These are phyloP conservation scores for Russula lepida DNA, from an alignment of 768 basidiomycete species.

Conservation along the genomic window DNA sequence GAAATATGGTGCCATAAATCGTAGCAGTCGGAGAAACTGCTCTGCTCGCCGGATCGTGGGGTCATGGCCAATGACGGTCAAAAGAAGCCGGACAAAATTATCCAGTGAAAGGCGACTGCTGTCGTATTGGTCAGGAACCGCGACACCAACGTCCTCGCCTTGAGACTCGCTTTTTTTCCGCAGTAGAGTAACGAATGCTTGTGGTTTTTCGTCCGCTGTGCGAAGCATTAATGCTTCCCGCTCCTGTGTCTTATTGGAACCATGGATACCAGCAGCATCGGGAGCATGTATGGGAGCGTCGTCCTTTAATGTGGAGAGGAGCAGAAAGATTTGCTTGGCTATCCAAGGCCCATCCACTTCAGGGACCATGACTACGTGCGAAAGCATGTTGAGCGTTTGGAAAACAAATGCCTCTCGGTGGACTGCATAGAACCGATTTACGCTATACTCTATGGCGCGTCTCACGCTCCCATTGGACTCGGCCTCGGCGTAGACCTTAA, in stretches of 20 bases:
- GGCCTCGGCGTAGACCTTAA: constrained; percentile 62
- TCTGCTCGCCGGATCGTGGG: constrained; percentile 57
- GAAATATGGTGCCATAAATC: constrained; percentile 46
- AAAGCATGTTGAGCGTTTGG: constrained; percentile 57
- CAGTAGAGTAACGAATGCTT: constrained; percentile 53
- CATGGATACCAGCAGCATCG: constrained; percentile 61
- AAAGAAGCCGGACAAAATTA: constrained; percentile 59
- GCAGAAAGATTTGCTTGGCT: constrained; percentile 44
- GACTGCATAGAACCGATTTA: constrained; percentile 63
- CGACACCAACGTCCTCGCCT: constrained; percentile 23
- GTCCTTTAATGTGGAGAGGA: constrained; percentile 50
- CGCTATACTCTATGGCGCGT: constrained; percentile 60
- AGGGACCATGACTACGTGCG: constrained; percentile 44
- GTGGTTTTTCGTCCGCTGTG: constrained; percentile 66
- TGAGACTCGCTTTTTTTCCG: constrained; percentile 31
- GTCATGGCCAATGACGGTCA: constrained; percentile 76
- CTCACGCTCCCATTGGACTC: constrained; percentile 49
- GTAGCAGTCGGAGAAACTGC: constrained; percentile 57
- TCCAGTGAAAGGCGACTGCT: constrained; percentile 48
- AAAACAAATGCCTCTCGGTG: constrained; percentile 70
- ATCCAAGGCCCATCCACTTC: constrained; percentile 43
- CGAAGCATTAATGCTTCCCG: constrained; percentile 59
- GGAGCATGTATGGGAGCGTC: constrained; percentile 33
- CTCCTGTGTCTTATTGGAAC: constrained; percentile 56
- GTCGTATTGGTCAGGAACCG: constrained; percentile 54